Conservation (phyloP, 2,329 filamentous ascomycete species). For the Didymella arachidicola region DNA sequence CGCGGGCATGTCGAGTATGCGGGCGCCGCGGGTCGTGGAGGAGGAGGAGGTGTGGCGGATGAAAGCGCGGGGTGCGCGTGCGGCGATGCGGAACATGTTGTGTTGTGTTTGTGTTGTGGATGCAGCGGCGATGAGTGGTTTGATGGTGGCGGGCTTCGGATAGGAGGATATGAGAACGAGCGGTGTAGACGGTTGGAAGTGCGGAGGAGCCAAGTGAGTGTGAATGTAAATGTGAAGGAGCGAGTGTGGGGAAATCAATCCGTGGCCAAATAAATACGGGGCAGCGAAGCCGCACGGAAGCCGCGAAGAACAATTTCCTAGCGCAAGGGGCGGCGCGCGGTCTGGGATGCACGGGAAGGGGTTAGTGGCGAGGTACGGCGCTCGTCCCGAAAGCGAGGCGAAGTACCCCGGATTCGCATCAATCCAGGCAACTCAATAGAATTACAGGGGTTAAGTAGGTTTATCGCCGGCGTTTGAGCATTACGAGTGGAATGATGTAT, state of each 20-base stretch:
- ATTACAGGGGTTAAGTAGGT: background rate
- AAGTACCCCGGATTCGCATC: conserved; percentile 13
- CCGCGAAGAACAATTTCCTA: conserved; percentile 20
- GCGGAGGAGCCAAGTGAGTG: conserved; percentile 7
- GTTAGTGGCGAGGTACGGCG: background rate
- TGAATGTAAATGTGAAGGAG: background rate
- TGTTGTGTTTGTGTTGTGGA: conserved; percentile 1
- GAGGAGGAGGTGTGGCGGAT: conserved; percentile 45
- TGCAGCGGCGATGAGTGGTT: too few relatives aligned
- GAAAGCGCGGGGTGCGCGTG: conserved; percentile 28
- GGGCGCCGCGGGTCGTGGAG: conserved; percentile 30
- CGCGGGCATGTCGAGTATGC: conserved; percentile 43
- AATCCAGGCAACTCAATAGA: conserved; percentile 3
- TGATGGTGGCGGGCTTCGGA: background rate
- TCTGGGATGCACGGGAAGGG: conserved; percentile 1
- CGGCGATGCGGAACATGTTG: conserved; percentile 36
- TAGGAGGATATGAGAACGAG: background rate
- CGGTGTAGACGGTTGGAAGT: background rate
- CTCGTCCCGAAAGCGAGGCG: background rate
- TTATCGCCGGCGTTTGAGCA: background rate
- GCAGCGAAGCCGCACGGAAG: conserved; percentile 8
- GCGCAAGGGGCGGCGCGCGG: conserved; percentile 12
- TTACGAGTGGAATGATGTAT: too few relatives aligned
- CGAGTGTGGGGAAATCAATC: conserved; percentile 11
- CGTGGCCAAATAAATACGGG: conserved; percentile 15